A percentile compares a stretch with the other conserved stretches of the same genome.
These are phyloP conservation scores for Acrocalymma vagum DNA, from an alignment of 2,329 filamentous ascomycete species.

Conservation along the genomic window DNA sequence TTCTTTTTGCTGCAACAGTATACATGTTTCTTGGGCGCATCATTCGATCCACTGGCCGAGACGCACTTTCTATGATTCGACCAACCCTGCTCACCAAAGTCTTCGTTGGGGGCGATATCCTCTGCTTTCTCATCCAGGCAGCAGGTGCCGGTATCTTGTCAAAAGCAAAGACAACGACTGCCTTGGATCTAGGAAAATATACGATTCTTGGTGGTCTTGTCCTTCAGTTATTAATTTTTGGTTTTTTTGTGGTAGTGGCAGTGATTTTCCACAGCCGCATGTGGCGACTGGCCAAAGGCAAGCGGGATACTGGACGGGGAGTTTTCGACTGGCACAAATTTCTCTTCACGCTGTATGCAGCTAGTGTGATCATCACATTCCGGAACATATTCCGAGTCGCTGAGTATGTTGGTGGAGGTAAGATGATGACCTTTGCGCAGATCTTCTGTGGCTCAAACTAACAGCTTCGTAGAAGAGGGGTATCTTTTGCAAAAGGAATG, in stretches of 20 bases:
- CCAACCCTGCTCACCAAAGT: conserved; percentile 57
- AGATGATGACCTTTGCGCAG: too few relatives aligned
- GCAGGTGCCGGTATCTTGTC: conserved; percentile 43
- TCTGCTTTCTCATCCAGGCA: conserved; percentile 60
- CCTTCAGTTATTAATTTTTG: conserved; percentile 64
- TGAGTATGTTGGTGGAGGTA: conserved; percentile 46
- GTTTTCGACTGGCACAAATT: conserved; percentile 36
- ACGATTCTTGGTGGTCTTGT: conserved; percentile 62
- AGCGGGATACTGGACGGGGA: too few relatives aligned
- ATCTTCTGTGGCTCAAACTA: too few relatives aligned
- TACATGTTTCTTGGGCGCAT: conserved; percentile 52
- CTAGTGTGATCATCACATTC: conserved; percentile 49
- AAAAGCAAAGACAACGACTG: conserved; percentile 17
- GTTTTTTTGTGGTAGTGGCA: conserved; percentile 58
- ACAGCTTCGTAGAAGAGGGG: not conserved
- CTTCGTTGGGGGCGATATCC: conserved; percentile 61
- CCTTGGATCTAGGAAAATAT: conserved; percentile 47
- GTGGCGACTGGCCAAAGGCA: too few relatives aligned
- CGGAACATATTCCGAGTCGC: conserved; percentile 55
- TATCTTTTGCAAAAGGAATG: too few relatives aligned
- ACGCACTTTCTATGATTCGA: conserved; percentile 48
- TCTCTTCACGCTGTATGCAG: conserved; percentile 45
- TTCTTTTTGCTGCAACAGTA: conserved; percentile 51
- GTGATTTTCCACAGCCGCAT: conserved; percentile 57
- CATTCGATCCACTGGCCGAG: conserved; percentile 43